These are phyloP conservation scores for Nemania serpens DNA, from an alignment of 2,329 filamentous ascomycete species.

Conservation along the genomic window DNA sequence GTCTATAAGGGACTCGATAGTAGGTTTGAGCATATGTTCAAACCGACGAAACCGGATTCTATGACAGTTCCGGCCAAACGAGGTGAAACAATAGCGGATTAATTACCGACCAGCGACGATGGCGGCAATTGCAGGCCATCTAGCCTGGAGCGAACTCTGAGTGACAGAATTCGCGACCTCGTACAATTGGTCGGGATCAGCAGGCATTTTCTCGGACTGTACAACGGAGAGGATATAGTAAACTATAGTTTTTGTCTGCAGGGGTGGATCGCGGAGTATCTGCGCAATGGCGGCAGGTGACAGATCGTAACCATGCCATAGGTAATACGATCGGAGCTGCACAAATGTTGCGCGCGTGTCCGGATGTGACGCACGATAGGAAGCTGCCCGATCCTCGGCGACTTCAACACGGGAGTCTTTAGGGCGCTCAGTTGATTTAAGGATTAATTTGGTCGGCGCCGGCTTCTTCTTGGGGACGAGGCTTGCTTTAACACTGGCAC, in stretches of 20 bases:
- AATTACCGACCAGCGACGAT: background rate
- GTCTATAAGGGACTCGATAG: background rate
- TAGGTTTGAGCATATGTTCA: background rate
- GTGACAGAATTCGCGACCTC: conserved; percentile 47
- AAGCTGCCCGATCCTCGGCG: conserved; percentile 47
- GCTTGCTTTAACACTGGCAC: conserved; percentile 32
- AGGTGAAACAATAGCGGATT: background rate
- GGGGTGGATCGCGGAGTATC: conserved; percentile 63
- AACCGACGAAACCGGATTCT: background rate
- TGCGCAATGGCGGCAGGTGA: conserved; percentile 54
- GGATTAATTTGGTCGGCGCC: background rate
- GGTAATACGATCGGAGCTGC: conserved; percentile 61
- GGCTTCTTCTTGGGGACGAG: conserved; percentile 13
- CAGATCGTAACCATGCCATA: conserved; percentile 65
- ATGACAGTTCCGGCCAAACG: background rate
- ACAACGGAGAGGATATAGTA: conserved; percentile 64
- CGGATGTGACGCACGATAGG: conserved; percentile 44
- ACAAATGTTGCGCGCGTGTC: conserved; percentile 29
- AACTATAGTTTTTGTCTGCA: conserved; percentile 60
- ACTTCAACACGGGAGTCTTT: conserved; percentile 50
- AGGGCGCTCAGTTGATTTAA: conserved; percentile 13
- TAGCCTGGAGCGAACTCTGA: conserved; percentile 3
- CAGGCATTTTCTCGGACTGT: conserved; percentile 55
- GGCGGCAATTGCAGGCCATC: conserved; percentile 8
- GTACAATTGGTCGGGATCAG: conserved; percentile 48